These are phyloP conservation scores for Oryza meyeriana DNA, from an alignment of 176 grass and related monocot genomes.

Conservation along the genomic window DNA sequence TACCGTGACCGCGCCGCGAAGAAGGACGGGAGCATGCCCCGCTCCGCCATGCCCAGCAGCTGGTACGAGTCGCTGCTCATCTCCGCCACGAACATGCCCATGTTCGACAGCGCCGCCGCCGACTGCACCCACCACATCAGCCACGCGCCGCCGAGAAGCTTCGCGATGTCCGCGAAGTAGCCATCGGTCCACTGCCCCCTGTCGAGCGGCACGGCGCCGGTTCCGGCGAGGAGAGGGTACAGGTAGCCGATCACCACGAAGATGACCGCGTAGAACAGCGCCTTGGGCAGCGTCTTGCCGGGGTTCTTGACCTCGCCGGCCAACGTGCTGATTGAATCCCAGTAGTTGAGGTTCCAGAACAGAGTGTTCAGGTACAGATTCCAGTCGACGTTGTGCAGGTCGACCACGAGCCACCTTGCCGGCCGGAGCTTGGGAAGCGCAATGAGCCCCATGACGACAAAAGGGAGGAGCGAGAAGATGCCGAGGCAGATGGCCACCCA, in stretches of 20 bases:
- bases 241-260: slow-evolving; percentile 55
- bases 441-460: slow-evolving; percentile 66
- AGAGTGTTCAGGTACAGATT: slow-evolving; percentile 72
- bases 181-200: slow-evolving; percentile 59
- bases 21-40: slow-evolving; percentile 66
- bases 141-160: slow-evolving; percentile 66
- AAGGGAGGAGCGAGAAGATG: slow-evolving; percentile 59
- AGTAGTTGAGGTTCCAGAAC: slow-evolving; percentile 87
- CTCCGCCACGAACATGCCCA: slow-evolving; percentile 85
- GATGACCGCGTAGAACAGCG: slow-evolving; percentile 65
- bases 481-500: slow-evolving; percentile 65
- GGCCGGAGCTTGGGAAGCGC: slow-evolving; percentile 56
- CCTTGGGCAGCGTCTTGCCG: slow-evolving; percentile 56
- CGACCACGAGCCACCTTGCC: slow-evolving; percentile 43
- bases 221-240: slow-evolving; percentile 63
- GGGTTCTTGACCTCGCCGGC: slow-evolving; percentile 67
- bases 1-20: slow-evolving; percentile 52
- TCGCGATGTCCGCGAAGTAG: slow-evolving; percentile 63
- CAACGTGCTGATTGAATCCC: slow-evolving; percentile 80
- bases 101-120: slow-evolving; percentile 69
- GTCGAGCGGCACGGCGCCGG: slow-evolving; percentile 55
- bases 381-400: slow-evolving; percentile 57
- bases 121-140: slow-evolving; percentile 67
- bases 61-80: slow-evolving; percentile 86
- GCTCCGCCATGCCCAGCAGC: slow-evolving; percentile 72